phyloP scores from a whole-genome alignment of 1,139 yeast genomes.

The Suhomyces bribrorum region DNA sequence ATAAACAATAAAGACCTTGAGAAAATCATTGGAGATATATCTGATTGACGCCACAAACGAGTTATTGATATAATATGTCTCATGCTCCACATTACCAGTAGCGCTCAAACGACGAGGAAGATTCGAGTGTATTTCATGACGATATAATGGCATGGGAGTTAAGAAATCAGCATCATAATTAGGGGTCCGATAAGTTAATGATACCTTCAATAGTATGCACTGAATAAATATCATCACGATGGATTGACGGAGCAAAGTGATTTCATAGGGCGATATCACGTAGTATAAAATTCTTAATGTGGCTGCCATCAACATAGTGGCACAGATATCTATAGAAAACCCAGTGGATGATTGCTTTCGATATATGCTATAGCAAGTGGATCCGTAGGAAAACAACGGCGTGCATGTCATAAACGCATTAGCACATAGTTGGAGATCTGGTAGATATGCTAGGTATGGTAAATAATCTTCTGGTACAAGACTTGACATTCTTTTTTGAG shows the following conservation, averaged over 20 bases:
- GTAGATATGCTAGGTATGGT: constrained; percentile 42
- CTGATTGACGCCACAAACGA: constrained; percentile 12
- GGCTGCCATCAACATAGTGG: constrained; percentile 82
- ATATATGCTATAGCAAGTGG: constrained; percentile 72
- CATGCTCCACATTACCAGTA: constrained; percentile 16
- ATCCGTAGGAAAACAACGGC: constrained; percentile 83
- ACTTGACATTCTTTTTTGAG: constrained; percentile 10
- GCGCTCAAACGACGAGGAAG: constrained; percentile 20
- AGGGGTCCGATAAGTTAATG: constrained; percentile 59
- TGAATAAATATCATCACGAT: constrained; percentile 79
- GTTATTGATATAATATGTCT: constrained; percentile 13
- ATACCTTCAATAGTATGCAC: constrained; percentile 57
- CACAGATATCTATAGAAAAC: constrained; percentile 85
- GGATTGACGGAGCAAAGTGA: constrained; percentile 72
- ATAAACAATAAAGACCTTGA: constrained; percentile 21
- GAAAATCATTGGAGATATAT: constrained; percentile 23
- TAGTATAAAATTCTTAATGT: constrained; percentile 74
- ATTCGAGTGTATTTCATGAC: constrained; percentile 28
- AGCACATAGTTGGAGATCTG: constrained; percentile 44
- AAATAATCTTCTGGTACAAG: constrained; percentile 26
- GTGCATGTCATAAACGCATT: constrained; percentile 63
- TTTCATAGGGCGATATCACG: constrained; percentile 76
- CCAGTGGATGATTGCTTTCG: constrained; percentile 68
- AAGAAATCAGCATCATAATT: constrained; percentile 44
- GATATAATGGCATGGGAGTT: constrained; percentile 34